Evolutionary conservation across 768 basidiomycete genomes (phyloP), one percentile per base, ranked within the genome.

Genomic region (Tulasnella sp.): DNA sequence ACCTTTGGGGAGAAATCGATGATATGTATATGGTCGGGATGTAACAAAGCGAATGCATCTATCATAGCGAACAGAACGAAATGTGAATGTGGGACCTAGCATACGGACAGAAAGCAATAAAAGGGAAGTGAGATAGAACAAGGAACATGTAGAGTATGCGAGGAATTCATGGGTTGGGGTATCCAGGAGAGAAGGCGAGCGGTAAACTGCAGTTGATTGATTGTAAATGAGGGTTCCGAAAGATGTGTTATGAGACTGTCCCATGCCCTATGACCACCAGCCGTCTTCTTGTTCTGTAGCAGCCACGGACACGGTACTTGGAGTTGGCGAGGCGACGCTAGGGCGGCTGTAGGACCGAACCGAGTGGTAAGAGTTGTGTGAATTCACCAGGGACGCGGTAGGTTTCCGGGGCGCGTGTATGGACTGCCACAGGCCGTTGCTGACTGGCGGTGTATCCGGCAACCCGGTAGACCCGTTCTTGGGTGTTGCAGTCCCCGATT

Each of bases 231-330:
- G 41, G 41, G 9, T 41, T 42, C 54, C 15, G n/a, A 4, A 24
- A 43, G 4, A 32, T 19, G 4, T 21, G 45, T 7, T 38, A 15
- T 38, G 34, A 38, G 34, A 38, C 7, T 5, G 34, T n/a, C n/a
- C n/a, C 34, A 38, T 38, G 34, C 34, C n/a, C 73, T 74, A 87
- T 65, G 74, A 73, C 79, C 82, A 91, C 89, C 88, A 92, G 34
- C 88, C 89, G 49, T 91, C 84, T 1, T 81, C 76, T 43, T 80
- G 80, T 60, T 80, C 74, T 0, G 85, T 88, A 5, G 84, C 86
- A 8, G 82, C 77, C 27, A 79, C 74, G 21, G 86, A 87, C n/a
- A 84, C 82, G 1, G 74, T 79, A 66, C 89, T 91, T 24, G 81
- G 83, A 26, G 88, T 83, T 7, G 89, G 89, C 1, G 88, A 91